Evolutionary conservation across 306 rosid genomes (phyloP).

Genomic region (Cicer judaicum): DNA sequence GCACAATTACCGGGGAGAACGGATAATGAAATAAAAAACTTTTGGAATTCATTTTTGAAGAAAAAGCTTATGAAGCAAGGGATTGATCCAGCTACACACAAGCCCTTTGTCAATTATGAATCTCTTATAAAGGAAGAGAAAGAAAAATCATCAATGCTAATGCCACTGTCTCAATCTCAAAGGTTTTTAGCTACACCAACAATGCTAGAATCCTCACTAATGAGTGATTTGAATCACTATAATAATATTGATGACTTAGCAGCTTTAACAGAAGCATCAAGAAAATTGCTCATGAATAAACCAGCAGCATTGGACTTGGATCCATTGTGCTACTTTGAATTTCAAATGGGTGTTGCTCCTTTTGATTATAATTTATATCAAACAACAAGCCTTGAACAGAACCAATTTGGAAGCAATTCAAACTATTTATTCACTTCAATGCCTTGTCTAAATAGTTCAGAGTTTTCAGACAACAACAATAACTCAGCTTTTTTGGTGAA

Average conservation of each 20-base stretch:
- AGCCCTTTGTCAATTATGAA: conserved; percentile 50
- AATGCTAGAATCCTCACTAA: conserved; percentile 57
- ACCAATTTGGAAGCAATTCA: conserved; percentile 46
- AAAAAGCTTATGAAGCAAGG: conserved; percentile 95
- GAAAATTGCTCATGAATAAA: conserved; percentile 45
- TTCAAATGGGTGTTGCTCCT: conserved; percentile 49
- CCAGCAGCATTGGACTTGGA: conserved; percentile 44
- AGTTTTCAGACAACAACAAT: conserved; percentile 64
- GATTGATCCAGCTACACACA: conserved; percentile 90
- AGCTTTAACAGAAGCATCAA: conserved; percentile 48
- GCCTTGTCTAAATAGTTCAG: conserved; percentile 71
- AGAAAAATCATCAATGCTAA: conserved; percentile 40
- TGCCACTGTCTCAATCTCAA: conserved; percentile 44
- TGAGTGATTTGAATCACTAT: conserved; percentile 50
- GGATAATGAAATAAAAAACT: conserved; percentile 90
- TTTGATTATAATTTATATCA: neutral
- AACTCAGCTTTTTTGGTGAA: conserved; percentile 60
- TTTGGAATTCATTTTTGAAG: conserved; percentile 92
- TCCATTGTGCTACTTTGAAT: conserved; percentile 64
- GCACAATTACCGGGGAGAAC: conserved; percentile 93
- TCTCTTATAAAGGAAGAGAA: conserved; percentile 49
- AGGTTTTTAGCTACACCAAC: conserved; percentile 38
- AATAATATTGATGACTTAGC: conserved; percentile 42
- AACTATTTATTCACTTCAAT: conserved; percentile 57
- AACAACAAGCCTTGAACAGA: conserved; percentile 28